Evolutionary conservation across 352 stramenopile species (phyloP).

Genomic region (Phytophthora kernoviae): DNA sequence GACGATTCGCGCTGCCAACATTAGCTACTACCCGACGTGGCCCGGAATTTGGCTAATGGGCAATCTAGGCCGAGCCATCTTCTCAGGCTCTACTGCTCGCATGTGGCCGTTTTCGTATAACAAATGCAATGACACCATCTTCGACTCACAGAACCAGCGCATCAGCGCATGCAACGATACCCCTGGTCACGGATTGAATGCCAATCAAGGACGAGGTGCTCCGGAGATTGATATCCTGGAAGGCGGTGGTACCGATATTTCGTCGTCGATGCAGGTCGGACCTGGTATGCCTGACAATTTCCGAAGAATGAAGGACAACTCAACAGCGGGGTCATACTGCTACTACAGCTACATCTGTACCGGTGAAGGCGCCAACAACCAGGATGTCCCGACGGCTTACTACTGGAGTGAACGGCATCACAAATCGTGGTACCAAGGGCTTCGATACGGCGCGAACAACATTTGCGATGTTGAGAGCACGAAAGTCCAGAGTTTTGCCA

Average conservation of each 20-base stretch:
- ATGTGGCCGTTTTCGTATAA: not conserved
- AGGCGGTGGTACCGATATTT: not conserved
- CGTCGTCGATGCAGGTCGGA: not conserved
- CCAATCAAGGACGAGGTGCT: not conserved
- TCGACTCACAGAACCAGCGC: not conserved
- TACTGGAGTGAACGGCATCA: slow-evolving; percentile 43
- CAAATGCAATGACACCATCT: not conserved
- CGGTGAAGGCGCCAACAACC: slow-evolving; percentile 70
- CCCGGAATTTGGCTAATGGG: not conserved
- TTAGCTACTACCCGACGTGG: not conserved
- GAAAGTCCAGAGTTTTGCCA: slow-evolving; percentile 36
- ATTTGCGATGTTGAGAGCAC: slow-evolving; percentile 31
- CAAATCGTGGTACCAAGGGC: slow-evolving; percentile 56
- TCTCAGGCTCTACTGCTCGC: not conserved
- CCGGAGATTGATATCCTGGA: not conserved
- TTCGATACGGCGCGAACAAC: slow-evolving; percentile 57
- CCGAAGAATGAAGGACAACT: not conserved
- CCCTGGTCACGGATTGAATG: not conserved
- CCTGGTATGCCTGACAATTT: not conserved
- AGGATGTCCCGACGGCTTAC: slow-evolving; percentile 45
- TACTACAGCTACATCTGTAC: not conserved
- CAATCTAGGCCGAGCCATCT: not conserved
- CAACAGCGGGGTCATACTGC: not conserved
- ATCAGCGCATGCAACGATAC: not conserved
- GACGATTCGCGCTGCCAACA: not conserved